A percentile compares a stretch with the other conserved stretches of the same genome.
Evolutionary conservation across 1,284 basidiomycete species (phyloP).

Genomic region (Sanghuangporus baumii): DNA sequence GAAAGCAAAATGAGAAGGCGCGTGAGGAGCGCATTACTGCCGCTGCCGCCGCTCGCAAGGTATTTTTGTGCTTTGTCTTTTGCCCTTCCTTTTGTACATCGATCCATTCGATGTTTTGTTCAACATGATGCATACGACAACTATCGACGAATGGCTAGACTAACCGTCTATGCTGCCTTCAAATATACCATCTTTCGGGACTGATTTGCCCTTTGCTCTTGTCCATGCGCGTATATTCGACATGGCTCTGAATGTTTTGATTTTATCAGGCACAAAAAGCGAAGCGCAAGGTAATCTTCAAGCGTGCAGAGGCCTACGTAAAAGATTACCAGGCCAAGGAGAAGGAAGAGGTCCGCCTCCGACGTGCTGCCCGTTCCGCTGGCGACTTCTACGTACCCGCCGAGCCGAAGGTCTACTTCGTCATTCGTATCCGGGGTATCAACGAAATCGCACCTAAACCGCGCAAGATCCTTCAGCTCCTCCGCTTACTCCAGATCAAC

Average conservation of each 20-base stretch:
- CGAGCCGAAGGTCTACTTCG: slow-evolving; percentile 97
- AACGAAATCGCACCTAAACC: slow-evolving; percentile 99
- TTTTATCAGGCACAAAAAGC: slow-evolving; percentile 70
- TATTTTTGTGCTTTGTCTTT: slow-evolving; percentile 35
- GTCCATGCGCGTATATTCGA: slow-evolving; percentile 5
- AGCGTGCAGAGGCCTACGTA: slow-evolving; percentile 97
- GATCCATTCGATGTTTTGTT: slow-evolving; percentile 19
- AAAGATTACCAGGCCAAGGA: slow-evolving; percentile 94
- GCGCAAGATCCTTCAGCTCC: slow-evolving; percentile 97
- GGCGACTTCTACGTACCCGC: slow-evolving; percentile 98
- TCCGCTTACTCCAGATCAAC: slow-evolving; percentile 99
- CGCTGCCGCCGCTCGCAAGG: slow-evolving; percentile 88
- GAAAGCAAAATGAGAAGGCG: slow-evolving; percentile 97
- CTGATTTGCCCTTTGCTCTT: slow-evolving; percentile 40
- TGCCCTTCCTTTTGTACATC: slow-evolving; percentile 9
- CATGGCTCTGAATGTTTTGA: slow-evolving; percentile 13
- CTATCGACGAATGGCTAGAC: slow-evolving; percentile 67
- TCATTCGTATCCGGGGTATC: slow-evolving; percentile 97
- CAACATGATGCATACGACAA: slow-evolving; percentile 79
- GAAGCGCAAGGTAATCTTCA: slow-evolving; percentile 98
- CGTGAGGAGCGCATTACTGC: slow-evolving; percentile 92
- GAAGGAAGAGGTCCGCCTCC: slow-evolving; percentile 95
- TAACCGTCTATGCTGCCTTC: slow-evolving; percentile 68
- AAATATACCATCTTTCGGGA: slow-evolving; percentile 98
- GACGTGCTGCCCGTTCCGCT: slow-evolving; percentile 86